Percentiles rank a stretch among this genome's conserved stretches.
Conservation (phyloP, 352 stramenopile genomes). For the Saprolegnia parasitica region DNA sequence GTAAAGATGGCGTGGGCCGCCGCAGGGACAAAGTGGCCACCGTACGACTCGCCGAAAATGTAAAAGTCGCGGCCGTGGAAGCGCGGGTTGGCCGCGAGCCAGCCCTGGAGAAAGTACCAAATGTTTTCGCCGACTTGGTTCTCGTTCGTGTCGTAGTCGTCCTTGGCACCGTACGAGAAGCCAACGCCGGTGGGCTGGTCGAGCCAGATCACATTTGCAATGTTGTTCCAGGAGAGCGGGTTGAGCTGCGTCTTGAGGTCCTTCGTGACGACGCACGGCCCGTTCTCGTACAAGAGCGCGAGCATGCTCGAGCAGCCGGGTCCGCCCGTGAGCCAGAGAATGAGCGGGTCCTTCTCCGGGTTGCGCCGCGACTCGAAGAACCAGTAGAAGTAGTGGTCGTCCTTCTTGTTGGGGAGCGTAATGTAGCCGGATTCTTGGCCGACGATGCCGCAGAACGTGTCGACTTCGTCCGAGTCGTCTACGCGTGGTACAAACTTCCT, state of each 20-base stretch:
- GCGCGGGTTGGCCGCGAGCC: slow-evolving; percentile 49
- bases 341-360: slow-evolving; percentile 41
- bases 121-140: slow-evolving; percentile 55
- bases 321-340: slow-evolving; percentile 64
- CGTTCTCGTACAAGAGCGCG: slow-evolving; percentile 59
- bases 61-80: slow-evolving; percentile 54
- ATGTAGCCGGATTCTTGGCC: slow-evolving; percentile 48
- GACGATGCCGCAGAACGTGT: slow-evolving; percentile 42
- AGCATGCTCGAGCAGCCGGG: slow-evolving; percentile 61
- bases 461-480: slow-evolving; percentile 17
- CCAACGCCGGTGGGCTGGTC: slow-evolving; percentile 58
- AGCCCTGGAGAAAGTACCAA: slow-evolving; percentile 64
- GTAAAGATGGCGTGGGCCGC: slow-evolving; percentile 52
- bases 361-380: slow-evolving; percentile 45
- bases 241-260: slow-evolving; percentile 50
- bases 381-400: slow-evolving; percentile 69
- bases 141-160: slow-evolving; percentile 46
- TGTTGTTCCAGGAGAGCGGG: slow-evolving; percentile 53
- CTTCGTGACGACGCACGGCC: slow-evolving; percentile 48
- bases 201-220: slow-evolving; percentile 67
- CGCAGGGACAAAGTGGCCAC: slow-evolving; percentile 57
- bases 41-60: slow-evolving; percentile 69
- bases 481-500: slow-evolving; percentile 9
- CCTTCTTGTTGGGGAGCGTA: slow-evolving; percentile 47
- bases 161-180: slow-evolving; percentile 43